Evolutionary conservation across 805 yeast species (phyloP).

Genomic region (Candida maltosa): DNA sequence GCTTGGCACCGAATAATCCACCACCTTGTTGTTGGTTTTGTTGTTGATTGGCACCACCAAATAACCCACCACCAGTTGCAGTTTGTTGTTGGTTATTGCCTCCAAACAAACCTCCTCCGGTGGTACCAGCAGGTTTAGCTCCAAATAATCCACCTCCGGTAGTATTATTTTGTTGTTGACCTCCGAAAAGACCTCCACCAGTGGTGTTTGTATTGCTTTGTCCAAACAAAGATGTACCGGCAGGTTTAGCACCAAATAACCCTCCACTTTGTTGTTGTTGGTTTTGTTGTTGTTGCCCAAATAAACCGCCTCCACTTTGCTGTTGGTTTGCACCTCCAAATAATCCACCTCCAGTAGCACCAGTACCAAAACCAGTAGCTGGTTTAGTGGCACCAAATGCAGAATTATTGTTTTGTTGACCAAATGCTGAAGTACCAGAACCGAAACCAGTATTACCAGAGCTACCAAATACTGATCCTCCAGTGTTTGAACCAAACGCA

Average conservation of each 20-base stretch:
- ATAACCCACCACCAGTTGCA: constrained; percentile 16
- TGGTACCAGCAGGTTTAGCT: constrained; percentile 17
- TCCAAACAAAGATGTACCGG: constrained; percentile 6
- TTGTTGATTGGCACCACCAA: constrained; percentile 17
- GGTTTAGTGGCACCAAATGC: constrained; percentile 17
- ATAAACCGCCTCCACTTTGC: constrained; percentile 7
- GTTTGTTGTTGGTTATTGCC: constrained; percentile 8
- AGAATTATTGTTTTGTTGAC: constrained; percentile 18
- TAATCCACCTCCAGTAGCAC: constrained; percentile 15
- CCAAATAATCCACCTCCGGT: constrained; percentile 46
- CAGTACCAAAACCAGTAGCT: constrained; percentile 16
- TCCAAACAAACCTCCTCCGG: constrained; percentile 25
- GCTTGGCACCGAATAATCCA: constrained; percentile 42
- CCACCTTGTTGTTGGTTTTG: constrained; percentile 22
- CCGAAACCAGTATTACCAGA: constrained; percentile 25
- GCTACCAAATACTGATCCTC: too few species aligned
- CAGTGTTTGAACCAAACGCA: constrained; percentile 13
- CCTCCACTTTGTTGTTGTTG: constrained; percentile 17
- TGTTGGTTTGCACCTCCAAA: constrained; percentile 8
- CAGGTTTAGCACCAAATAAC: constrained; percentile 18
- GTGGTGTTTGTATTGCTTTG: constrained; percentile 11
- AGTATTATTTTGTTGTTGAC: constrained; percentile 25
- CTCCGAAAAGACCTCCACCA: constrained; percentile 31
- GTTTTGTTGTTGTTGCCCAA: constrained; percentile 13
- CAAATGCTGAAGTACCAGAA: constrained; percentile 20